These are phyloP conservation scores for Cytospora paraplurivora DNA, from an alignment of 2,329 filamentous ascomycete species.

Conservation along the genomic window DNA sequence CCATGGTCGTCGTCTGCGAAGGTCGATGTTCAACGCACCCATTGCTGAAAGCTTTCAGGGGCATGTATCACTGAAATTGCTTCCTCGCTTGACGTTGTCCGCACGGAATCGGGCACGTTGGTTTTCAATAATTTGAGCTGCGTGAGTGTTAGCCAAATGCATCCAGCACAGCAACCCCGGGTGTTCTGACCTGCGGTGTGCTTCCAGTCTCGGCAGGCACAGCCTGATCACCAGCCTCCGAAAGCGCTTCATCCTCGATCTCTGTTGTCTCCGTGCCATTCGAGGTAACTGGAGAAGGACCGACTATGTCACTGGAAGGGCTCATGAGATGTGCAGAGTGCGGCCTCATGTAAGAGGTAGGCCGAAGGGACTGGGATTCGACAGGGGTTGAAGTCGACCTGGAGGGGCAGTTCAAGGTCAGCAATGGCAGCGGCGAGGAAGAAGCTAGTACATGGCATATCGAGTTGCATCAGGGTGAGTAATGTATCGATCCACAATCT, in stretches of 20 bases:
- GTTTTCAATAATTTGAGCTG: conserved; percentile 59
- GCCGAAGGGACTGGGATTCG: conserved; percentile 54
- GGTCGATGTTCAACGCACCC: conserved; percentile 56
- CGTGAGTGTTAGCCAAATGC: conserved; percentile 27
- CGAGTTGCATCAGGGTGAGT: conserved; percentile 50
- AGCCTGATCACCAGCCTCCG: conserved; percentile 52
- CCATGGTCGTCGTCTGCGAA: not conserved
- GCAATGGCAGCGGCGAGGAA: conserved; percentile 7
- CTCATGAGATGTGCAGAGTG: conserved; percentile 57
- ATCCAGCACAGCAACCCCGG: conserved; percentile 30
- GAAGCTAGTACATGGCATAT: conserved; percentile 46
- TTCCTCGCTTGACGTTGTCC: conserved; percentile 69
- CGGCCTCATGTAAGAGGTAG: conserved; percentile 51
- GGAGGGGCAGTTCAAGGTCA: conserved; percentile 37
- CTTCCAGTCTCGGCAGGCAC: conserved; percentile 39
- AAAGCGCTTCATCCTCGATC: conserved; percentile 75
- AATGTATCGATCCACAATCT: not conserved
- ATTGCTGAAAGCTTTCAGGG: conserved; percentile 77
- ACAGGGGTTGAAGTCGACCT: conserved; percentile 48
- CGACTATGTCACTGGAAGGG: conserved; percentile 69
- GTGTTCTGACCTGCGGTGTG: conserved; percentile 41
- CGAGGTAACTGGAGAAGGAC: conserved; percentile 82
- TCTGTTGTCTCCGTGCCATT: conserved; percentile 82
- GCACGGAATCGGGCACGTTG: conserved; percentile 57
- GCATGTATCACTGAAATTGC: conserved; percentile 90